Percentiles rank a stretch among this genome's conserved stretches.
These are phyloP conservation scores for Solanum lignicaule DNA, from an alignment of 257 asterid genomes.

Conservation along the genomic window DNA sequence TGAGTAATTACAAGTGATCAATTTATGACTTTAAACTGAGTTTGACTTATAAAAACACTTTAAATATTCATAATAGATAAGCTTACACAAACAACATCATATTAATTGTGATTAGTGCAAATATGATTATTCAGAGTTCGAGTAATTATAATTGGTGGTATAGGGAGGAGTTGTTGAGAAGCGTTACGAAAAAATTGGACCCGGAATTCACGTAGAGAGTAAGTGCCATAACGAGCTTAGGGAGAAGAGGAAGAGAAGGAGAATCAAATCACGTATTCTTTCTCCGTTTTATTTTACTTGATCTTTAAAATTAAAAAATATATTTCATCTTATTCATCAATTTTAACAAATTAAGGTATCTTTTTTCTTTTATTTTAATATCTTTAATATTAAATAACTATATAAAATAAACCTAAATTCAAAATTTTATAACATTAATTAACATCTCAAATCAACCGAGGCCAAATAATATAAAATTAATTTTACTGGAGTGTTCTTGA, in stretches of 20 bases:
- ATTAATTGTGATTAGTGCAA: neutral
- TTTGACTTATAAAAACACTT: neutral
- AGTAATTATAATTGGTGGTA: neutral
- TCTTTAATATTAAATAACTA: neutral
- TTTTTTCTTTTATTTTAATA: too few species aligned
- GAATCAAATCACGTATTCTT: neutral
- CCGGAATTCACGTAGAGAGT: neutral
- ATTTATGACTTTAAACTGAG: neutral
- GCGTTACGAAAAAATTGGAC: conserved; percentile 5
- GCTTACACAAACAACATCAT: neutral
- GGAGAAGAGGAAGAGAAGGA: neutral
- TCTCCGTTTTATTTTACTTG: neutral
- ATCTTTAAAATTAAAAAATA: too few species aligned
- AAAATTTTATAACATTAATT: too few species aligned
- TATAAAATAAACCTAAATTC: too few species aligned
- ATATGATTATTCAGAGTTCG: neutral
- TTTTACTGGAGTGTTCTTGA: neutral
- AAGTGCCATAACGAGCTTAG: neutral
- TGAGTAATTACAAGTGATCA: too few species aligned
- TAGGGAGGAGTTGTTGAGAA: neutral
- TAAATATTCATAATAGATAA: neutral
- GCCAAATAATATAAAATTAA: neutral
- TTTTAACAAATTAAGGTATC: too few species aligned
- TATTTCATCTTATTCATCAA: too few species aligned
- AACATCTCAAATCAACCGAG: neutral